Base-by-base conservation (phyloP, 805 yeast genomes). In the Monosporozyma yasuniensis region DNA sequence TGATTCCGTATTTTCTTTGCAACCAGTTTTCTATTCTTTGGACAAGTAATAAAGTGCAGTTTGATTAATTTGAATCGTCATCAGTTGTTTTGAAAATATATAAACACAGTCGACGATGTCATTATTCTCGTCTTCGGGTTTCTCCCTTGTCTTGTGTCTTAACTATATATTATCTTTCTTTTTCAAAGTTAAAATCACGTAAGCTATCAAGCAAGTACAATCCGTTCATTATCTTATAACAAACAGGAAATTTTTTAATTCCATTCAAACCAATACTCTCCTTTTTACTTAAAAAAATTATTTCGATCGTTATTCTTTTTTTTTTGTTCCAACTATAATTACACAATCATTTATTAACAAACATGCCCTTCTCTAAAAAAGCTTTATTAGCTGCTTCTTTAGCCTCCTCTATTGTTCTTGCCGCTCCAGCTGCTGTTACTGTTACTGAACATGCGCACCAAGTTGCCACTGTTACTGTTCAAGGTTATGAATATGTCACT, bases 391-490 rank as follows among this genome's bases (percentile, higher is more conserved):
- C 54, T 16, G 44, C 55, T 21, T 10, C 50, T 18, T 28, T 53
- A 34, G 50, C 57, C 34, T 42, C 54, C 23, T 48, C 50, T 21
- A 42, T 52, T 22, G 66, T 56, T 34, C 53, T 54, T n/a, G 56
- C 62, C 47, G 60, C 56, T 23, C 59, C 65, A 47, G 65, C 64
- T 25, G 60, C 51, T 32, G 65, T 61, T 46, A 63, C 65, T 19
- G 60, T 60, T 50, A 63, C 67, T 3, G 56, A 63, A 49, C 68
- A 63, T 47, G 65, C 52, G 19, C 66, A 63, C 46, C 49, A 44
- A 9, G 53, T 52, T 12, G 57, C 60, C 21, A 53, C 57, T 11
- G 63, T 59, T 22, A 55, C 57, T 23, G 65, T 63, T 41, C 56
- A 60, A 52, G 68, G 66, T 49, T 46, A 52, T 28, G 61, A 61